Conservation (phyloP, 1,284 basidiomycete genomes). For the Ceratobasidium sp. region DNA sequence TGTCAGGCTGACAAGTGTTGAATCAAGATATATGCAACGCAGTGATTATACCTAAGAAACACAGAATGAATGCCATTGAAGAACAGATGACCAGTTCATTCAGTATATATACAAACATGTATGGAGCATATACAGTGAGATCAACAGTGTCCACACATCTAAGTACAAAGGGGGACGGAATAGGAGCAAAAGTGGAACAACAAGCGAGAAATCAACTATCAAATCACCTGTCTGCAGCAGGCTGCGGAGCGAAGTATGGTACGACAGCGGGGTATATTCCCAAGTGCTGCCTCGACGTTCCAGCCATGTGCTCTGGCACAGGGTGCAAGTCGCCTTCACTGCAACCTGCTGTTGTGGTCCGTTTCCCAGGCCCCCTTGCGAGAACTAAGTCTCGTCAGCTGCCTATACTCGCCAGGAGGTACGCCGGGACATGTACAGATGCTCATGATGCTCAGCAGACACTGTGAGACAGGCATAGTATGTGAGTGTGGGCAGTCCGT, state of each 20-base stretch:
- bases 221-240: too few species aligned
- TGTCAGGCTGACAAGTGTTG: too few species aligned
- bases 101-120: too few species aligned
- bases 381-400: not conserved
- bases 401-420: not conserved
- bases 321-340: not conserved
- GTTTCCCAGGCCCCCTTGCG: slow-evolving; percentile 25
- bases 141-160: too few species aligned
- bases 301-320: slow-evolving; percentile 3
- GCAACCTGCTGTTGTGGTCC: not conserved
- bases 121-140: too few species aligned
- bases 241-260: not conserved
- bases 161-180: too few species aligned
- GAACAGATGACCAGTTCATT: too few species aligned
- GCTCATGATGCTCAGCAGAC: slow-evolving; percentile 9
- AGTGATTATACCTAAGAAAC: too few species aligned
- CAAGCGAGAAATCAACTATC: too few species aligned
- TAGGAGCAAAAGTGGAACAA: too few species aligned
- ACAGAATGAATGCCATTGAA: too few species aligned
- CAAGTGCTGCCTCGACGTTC: not conserved
- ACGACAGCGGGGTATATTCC: not conserved
- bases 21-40: too few species aligned
- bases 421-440: slow-evolving; percentile 1
- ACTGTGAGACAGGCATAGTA: not conserved
- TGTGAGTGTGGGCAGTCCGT: slow-evolving; percentile 17